Evolutionary conservation across 306 rosid species (phyloP), one percentile per base, ranked within the genome.

Genomic region (Lathyrus tuberosus): DNA sequence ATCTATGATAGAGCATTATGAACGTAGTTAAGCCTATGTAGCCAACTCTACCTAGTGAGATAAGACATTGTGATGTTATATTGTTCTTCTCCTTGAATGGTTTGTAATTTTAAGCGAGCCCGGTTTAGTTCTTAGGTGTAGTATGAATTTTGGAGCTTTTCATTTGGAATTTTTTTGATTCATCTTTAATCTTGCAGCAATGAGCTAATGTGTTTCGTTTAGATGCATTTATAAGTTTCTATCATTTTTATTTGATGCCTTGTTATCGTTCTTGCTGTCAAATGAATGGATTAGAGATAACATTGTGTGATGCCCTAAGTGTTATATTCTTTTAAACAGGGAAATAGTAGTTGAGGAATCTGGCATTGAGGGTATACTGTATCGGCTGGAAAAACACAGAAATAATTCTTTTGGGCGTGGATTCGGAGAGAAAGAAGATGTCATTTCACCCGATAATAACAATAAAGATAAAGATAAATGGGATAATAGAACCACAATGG

Each of bases 351-450:
- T 74, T 30, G 83, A 67, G 76, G 77, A 89, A 65, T 87, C 89
- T 76, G 97, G 97, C 40, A 81, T 95, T 79, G 97, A 81, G 78
- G 99, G 99, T 24, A 95, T 95, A 79, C 78, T 95, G 83, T 84
- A 70, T 70, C 88, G 97, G 53, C 77, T 91, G 85, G 96, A 84
- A 84, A 91, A 83, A 74, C 78, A 87, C 61, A 87, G 97, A 74
- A 89, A 57, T 80, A 57, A 7, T 49, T 52, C 66, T 33, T 80
- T 82, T 11, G 91, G 91, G 37, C 53, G 80, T 56, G 71, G 69
- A 53, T 26, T 67, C 37, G 64, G n/a, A 38, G 84, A 78, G 65
- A 80, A 81, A 75, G 88, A 78, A 51, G 84, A 73, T 58, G 49
- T 4, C 38, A 11, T 38, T 69, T 63, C 53, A 35, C 24, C 71